Evolutionary conservation across 371 early-diverging fungal genomes (phyloP), one percentile per base, ranked within the genome.

Genomic region (Paraphysoderma sedebokerense): DNA sequence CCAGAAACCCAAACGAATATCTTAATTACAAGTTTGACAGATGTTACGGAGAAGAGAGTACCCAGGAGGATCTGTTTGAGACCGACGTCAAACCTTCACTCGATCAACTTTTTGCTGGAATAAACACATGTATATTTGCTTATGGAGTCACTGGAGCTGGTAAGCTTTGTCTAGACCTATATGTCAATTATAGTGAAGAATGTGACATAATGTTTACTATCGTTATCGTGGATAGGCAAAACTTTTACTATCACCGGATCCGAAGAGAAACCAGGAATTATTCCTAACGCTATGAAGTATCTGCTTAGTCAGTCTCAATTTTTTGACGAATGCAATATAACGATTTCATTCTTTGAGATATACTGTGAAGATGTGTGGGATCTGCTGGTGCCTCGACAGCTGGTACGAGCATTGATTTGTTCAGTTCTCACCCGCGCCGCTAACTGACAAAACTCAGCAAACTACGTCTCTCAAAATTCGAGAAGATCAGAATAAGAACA

Each of bases 101-200:
- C 2, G 65, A 76, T 26, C 53, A 64, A 2, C 62, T 72, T 12
- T 68, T 74, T 41, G 57, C 52, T 34, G 77, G 77, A 0, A 48
- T 68, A 47, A 11, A 39, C 0, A 65, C 77, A 0, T 79, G 79
- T 3, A 66, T 82, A 36, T 76, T 83, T 48, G 74, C 74, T 48
- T 82, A 82, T 52, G 84, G 84, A 2, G 75, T 74, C 35, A 81
- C 80, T 1, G 81, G 80, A 0, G 68, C 72, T 33, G 58, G 56
- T 54, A 48, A n/a, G 26, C 19, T 22, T 26, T 6, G 24, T 38
- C 6, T 8, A 38, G 4, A 26, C 22, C 38, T 13, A 24, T 0
- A 15, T 1, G 7, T 22, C 19, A 8, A 3, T 6, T 12, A 3
- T 46, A 17, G 8, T 35, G 24, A 8, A 20, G 20, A 4, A 2